phyloP scores from a whole-genome alignment of 768 basidiomycete genomes.

The Tricholoma sp. region DNA sequence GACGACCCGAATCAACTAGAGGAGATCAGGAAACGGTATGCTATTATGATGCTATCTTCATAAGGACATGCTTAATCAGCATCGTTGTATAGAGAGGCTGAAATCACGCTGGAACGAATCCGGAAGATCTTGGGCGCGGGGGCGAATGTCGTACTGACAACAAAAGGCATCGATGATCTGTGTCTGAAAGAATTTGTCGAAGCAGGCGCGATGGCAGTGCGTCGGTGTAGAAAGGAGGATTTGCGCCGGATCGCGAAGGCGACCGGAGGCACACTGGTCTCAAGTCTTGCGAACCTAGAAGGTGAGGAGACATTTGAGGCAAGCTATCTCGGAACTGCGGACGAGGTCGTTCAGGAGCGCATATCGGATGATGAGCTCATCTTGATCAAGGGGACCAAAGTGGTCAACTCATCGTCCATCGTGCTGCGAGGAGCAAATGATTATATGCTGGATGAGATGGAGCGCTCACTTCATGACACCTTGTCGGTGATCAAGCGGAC shows the following conservation, averaged over 20 bases:
- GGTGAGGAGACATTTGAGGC: slow-evolving; percentile 98
- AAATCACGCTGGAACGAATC: slow-evolving; percentile 93
- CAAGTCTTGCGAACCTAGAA: slow-evolving; percentile 91
- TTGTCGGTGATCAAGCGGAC: slow-evolving; percentile 95
- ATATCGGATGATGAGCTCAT: slow-evolving; percentile 99
- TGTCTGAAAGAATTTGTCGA: slow-evolving; percentile 99
- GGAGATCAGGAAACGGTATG: slow-evolving; percentile 88
- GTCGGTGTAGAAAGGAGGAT: slow-evolving; percentile 97
- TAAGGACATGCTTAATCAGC: background rate
- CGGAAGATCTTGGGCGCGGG: slow-evolving; percentile 94
- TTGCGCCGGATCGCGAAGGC: slow-evolving; percentile 95
- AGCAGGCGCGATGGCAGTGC: slow-evolving; percentile 97
- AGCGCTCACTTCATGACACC: slow-evolving; percentile 91
- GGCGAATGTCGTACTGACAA: slow-evolving; percentile 95
- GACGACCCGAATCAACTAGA: slow-evolving; percentile 96
- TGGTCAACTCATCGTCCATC: slow-evolving; percentile 89
- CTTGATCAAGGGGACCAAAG: slow-evolving; percentile 95
- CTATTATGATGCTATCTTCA: background rate
- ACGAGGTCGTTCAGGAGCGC: slow-evolving; percentile 94
- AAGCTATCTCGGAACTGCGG: slow-evolving; percentile 83
- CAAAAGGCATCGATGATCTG: slow-evolving; percentile 97
- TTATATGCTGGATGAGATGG: slow-evolving; percentile 99
- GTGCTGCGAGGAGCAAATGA: slow-evolving; percentile 96
- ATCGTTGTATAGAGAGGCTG: slow-evolving; percentile 66
- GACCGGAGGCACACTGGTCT: slow-evolving; percentile 90